Base-by-base conservation (phyloP, 1,139 yeast species). In the Suzukiozyma palmioleophila region DNA sequence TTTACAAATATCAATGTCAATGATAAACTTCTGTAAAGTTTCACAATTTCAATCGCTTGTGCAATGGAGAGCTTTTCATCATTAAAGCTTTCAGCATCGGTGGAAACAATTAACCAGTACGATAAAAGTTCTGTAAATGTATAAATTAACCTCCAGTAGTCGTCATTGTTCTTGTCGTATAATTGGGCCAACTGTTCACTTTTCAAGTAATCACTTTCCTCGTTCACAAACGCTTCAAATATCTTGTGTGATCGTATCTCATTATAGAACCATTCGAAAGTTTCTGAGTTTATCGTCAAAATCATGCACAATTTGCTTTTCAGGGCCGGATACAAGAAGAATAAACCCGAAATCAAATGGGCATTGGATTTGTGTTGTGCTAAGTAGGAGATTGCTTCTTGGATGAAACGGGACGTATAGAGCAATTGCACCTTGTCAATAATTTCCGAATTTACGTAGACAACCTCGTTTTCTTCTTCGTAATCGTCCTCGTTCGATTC, bases 31-130 rank as follows among this genome's bases (percentile, higher is more conserved):
- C 79, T 79, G 39, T 85, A 60, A 43, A 82, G 76, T 2, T 50
- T 43, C 3, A 81, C 64, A 43, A 85, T 68, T 1, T 60, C 52
- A 3, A 50, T 45, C 5, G 82, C 71, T n/a, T 77, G 72, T 0
- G 61, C 66, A 12, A 66, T 49, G 0, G 74, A 57, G n/a, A 85
- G 57, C 28, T 64, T 68, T 41, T 60, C 50, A 9, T 57, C 53
- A 12, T 50, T 56, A 39, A 77, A 73, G 39, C 84, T 62, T 51
- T 84, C 95, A 16, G 67, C 60, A 54, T 88, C 96, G 43, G 81
- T 85, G 0, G 90, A 77, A 3, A 88, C 78, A 27, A 81, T 74
- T 18, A 82, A 45, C 71, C 71, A 65, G 44, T 69, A 72, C 0
- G 73, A 65, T 46, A 64, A 66, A 26, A 69, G 45, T 39, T 69